Conservation (phyloP, 208 protist species). For the Acanthamoeba healyi region DNA sequence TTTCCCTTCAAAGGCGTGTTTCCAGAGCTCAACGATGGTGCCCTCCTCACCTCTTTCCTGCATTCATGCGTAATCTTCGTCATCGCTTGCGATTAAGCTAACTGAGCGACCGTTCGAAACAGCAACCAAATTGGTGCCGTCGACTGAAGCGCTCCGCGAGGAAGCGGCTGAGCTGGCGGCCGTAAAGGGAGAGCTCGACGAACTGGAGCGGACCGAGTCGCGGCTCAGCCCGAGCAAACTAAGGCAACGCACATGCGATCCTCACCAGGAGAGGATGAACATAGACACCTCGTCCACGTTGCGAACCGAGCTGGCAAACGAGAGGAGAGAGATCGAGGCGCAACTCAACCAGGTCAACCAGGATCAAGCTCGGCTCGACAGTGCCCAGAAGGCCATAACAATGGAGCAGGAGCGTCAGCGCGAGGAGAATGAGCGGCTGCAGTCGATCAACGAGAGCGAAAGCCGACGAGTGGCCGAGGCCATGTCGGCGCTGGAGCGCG, state of each 20-base stretch:
- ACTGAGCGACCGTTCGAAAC: too few relatives aligned
- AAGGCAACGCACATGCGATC: too few relatives aligned
- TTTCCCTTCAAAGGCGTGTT: conserved; percentile 33
- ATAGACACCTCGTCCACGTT: not conserved
- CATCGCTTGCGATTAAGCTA: too few relatives aligned
- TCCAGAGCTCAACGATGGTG: conserved; percentile 12
- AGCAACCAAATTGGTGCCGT: not conserved
- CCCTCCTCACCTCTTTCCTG: too few relatives aligned
- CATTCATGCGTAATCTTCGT: too few relatives aligned
- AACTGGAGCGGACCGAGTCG: not conserved
- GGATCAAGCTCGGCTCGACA: not conserved
- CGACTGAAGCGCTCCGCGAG: not conserved
- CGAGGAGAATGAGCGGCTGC: not conserved
- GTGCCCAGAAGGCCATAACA: not conserved
- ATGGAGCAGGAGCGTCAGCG: not conserved
- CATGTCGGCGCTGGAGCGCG: not conserved
- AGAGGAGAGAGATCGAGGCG: not conserved
- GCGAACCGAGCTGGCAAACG: not conserved
- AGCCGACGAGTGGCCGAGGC: not conserved
- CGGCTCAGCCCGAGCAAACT: not conserved
- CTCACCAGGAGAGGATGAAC: not conserved
- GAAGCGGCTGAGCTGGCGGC: not conserved
- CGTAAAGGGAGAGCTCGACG: not conserved
- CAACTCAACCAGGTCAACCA: not conserved
- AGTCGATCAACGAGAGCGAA: not conserved